Base-by-base conservation (phyloP, 306 rosid species). In the Coriaria nepalensis region DNA sequence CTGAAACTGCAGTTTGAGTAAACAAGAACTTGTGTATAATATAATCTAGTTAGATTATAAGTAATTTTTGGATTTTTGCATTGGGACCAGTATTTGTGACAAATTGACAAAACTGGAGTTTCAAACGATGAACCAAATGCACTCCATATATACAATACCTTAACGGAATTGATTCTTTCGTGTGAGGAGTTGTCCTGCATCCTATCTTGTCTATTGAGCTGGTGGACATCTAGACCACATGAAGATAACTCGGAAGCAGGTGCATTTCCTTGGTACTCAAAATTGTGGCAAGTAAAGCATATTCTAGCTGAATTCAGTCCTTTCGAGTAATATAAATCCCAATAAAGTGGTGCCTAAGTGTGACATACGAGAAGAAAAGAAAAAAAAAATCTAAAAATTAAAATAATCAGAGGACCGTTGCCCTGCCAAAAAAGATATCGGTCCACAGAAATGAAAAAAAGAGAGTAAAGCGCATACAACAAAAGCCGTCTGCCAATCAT, bases 401-500 rank as follows among this genome's bases (percentile, higher is more conserved):
- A 47, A 47, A 45, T 42, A 48, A 14, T 47, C 29, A 34, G 14
- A n/a, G 11, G 12, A 20, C 29, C n/a, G n/a, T n/a, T n/a, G n/a
- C 29, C 29, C 3, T 1, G 1, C 29, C 29, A 20, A 20, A 20
- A 20, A 20, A 20, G 3, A 20, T 20, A 3, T 20, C 3, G 29
- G 29, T 20, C 29, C 29, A 54, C 40, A 58, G n/a, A 10, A 38
- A 43, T 4, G 20, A 40, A 11, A 55, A 64, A 40, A 40, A 10
- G 6, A 47, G 56, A 59, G 40, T 57, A 57, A 59, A 60, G 6
- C 37, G 69, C 94, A 40, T 90, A 90, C 98, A 61, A 90, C 67
- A 56, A 90, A 90, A 69, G 98, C 86, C 43, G 95, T 90, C 76
- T 90, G 98, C 98, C 98, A 90, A 73, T 90, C 98, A 69, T 90